Percentiles rank a stretch among this genome's conserved stretches.
phyloP scores from a whole-genome alignment of 2,329 filamentous ascomycete species.

The Fusarium multiceps region DNA sequence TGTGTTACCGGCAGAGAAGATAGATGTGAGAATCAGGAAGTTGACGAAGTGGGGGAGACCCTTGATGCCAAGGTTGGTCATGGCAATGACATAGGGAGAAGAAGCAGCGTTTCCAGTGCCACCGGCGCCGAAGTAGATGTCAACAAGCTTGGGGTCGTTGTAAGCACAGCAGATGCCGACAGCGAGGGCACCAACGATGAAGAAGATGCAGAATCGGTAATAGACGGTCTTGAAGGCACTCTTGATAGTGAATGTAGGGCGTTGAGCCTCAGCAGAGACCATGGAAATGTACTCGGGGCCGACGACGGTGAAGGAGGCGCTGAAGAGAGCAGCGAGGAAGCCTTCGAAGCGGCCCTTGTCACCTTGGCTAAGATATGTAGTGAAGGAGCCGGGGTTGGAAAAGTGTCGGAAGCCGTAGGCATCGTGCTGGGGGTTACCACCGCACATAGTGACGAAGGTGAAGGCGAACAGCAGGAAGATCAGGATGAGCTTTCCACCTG shows the following conservation, averaged over 20 bases:
- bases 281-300: slow-evolving; percentile 72
- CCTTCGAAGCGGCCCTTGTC: slow-evolving; percentile 73
- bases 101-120: slow-evolving; percentile 59
- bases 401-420: slow-evolving; percentile 75
- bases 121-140: slow-evolving; percentile 58
- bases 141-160: slow-evolving; percentile 67
- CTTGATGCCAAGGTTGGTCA: slow-evolving; percentile 63
- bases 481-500: slow-evolving; percentile 56
- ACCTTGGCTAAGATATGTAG: slow-evolving; percentile 67
- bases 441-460: slow-evolving; percentile 69
- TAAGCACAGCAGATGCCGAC: slow-evolving; percentile 68
- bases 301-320: slow-evolving; percentile 67
- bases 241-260: slow-evolving; percentile 69
- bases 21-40: slow-evolving; percentile 57
- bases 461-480: slow-evolving; percentile 64
- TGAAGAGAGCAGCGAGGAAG: slow-evolving; percentile 72
- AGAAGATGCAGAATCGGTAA: slow-evolving; percentile 55
- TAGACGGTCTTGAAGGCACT: slow-evolving; percentile 62
- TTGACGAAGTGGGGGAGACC: slow-evolving; percentile 68
- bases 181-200: slow-evolving; percentile 58
- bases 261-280: slow-evolving; percentile 72
- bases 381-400: slow-evolving; percentile 65
- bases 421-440: slow-evolving; percentile 66
- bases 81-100: slow-evolving; percentile 54
- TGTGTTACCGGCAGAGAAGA: slow-evolving; percentile 46